Conservation (phyloP, 192 early-diverging fungal genomes). For the Glomus cerebriforme region DNA sequence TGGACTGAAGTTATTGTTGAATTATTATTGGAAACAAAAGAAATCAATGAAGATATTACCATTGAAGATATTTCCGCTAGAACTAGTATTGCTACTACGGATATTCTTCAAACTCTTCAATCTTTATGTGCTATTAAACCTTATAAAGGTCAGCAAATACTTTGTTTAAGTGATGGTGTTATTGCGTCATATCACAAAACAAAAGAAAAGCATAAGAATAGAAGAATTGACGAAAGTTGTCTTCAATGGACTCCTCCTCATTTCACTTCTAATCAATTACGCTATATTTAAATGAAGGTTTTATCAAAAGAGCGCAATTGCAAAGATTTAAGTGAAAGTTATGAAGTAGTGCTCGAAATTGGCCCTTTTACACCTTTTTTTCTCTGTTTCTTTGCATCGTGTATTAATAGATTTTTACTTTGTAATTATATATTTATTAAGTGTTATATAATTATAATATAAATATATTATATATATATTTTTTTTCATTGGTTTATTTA, state of each 20-base stretch:
- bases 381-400: no score
- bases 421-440: no score
- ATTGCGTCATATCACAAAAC: constrained; percentile 79
- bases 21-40: constrained; percentile 63
- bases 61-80: constrained; percentile 86
- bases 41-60: constrained; percentile 72
- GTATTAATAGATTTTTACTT: no score
- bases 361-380: no score
- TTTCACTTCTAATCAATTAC: constrained; percentile 74
- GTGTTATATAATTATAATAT: no score
- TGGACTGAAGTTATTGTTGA: constrained; percentile 92
- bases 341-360: no score
- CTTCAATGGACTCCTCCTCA: constrained; percentile 81
- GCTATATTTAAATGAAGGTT: constrained; percentile 57
- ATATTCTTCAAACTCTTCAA: constrained; percentile 91
- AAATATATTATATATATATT: no score
- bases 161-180: constrained; percentile 85
- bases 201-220: constrained; percentile 69
- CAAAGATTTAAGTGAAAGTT: no score
- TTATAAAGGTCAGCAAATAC: constrained; percentile 87
- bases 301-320: not conserved
- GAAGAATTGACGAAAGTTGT: constrained; percentile 77
- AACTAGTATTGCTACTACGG: constrained; percentile 86
- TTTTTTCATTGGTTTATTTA: no score
- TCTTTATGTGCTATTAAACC: constrained; percentile 87